phyloP scores from a whole-genome alignment of 2,329 filamentous ascomycete species.

The Fusarium fracticaudum region DNA sequence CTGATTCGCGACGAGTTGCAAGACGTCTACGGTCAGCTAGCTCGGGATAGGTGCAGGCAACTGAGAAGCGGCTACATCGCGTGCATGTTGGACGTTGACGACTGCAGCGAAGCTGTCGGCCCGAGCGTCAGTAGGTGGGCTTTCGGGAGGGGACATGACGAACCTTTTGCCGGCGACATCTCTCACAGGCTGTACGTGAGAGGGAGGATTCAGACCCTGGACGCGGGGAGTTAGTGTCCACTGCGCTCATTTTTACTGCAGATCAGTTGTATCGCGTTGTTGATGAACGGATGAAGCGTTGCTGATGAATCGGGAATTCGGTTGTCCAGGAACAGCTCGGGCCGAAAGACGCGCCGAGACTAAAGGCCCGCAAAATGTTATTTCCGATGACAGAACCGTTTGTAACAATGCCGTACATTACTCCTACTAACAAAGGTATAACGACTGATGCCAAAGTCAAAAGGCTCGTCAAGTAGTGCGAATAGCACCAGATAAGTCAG shows the following conservation, averaged over 20 bases:
- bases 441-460: too few species aligned
- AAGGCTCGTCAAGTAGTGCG: too few species aligned
- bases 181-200: neutral
- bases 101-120: neutral
- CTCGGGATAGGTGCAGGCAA: neutral
- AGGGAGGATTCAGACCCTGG: neutral
- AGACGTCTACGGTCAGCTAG: neutral
- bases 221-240: neutral
- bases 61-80: neutral
- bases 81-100: neutral
- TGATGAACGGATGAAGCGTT: neutral
- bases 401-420: too few species aligned
- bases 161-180: neutral
- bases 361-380: neutral
- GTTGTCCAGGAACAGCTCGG: neutral
- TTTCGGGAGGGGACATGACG: too few species aligned
- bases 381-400: too few species aligned
- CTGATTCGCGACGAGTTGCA: neutral
- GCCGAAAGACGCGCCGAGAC: neutral
- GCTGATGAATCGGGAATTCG: neutral
- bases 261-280: neutral
- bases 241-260: neutral
- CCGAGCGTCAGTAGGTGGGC: neutral
- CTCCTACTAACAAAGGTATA: too few species aligned
- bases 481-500: rapidly evolving